phyloP scores from a whole-genome alignment of 257 asterid genomes.

The Misopates orontium region DNA sequence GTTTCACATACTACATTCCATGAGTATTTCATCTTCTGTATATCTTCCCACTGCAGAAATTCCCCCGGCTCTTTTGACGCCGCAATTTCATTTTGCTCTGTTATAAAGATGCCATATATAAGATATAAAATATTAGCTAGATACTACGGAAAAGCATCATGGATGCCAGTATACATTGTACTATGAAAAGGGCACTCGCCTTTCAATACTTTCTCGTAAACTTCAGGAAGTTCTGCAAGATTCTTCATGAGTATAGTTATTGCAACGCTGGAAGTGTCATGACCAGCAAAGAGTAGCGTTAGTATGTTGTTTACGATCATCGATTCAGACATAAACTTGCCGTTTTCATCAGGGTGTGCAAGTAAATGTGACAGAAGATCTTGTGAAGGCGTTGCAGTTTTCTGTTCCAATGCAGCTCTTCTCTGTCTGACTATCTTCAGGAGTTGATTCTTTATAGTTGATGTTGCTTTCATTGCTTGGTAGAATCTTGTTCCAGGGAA shows the following conservation, averaged over 20 bases:
- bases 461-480: constrained; percentile 53
- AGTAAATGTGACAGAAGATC: constrained; percentile 81
- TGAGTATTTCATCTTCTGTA: constrained; percentile 83
- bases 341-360: constrained; percentile 51
- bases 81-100: constrained; percentile 71
- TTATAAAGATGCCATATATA: neutral
- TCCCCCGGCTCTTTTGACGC: constrained; percentile 44
- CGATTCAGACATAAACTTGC: constrained; percentile 60
- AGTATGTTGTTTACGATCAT: constrained; percentile 62
- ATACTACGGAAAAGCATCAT: neutral
- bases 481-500: constrained; percentile 70
- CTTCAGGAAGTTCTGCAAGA: constrained; percentile 62
- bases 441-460: constrained; percentile 45
- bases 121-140: neutral
- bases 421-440: constrained; percentile 49
- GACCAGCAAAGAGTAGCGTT: constrained; percentile 73
- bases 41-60: constrained; percentile 70
- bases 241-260: constrained; percentile 56
- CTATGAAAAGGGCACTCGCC: constrained; percentile 37
- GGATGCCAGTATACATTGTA: neutral
- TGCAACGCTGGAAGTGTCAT: constrained; percentile 69
- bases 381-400: constrained; percentile 40
- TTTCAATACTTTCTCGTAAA: constrained; percentile 56
- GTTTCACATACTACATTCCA: constrained; percentile 74
- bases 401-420: constrained; percentile 45